These are phyloP conservation scores for Penicillium daleae DNA, from an alignment of 495 filamentous ascomycete species.

Conservation along the genomic window DNA sequence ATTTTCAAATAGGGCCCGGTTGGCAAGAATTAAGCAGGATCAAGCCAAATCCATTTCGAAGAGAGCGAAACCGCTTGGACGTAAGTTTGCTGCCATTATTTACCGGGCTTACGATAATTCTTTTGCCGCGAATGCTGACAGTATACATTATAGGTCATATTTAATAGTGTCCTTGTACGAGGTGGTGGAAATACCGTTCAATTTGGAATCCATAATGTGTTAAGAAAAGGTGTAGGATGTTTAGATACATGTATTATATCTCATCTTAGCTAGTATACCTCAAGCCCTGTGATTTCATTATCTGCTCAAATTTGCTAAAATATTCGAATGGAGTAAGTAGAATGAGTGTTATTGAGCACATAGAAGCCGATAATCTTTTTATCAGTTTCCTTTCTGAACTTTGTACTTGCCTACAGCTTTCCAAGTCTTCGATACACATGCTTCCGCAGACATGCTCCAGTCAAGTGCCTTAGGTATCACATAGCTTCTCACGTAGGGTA, in stretches of 20 bases:
- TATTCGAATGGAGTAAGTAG: too few relatives aligned
- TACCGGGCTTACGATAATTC: too few relatives aligned
- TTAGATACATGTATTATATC: background rate
- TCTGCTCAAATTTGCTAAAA: background rate
- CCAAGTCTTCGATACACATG: background rate
- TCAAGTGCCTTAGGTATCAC: background rate
- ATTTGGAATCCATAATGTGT: background rate
- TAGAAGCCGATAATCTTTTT: too few relatives aligned
- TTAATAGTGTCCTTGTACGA: background rate
- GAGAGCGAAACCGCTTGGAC: slow-evolving; percentile 65
- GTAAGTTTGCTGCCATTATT: slow-evolving; percentile 58
- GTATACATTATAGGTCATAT: background rate
- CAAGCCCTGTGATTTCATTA: background rate
- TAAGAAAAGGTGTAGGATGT: background rate
- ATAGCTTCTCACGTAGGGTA: background rate
- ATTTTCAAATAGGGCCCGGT: slow-evolving; percentile 37
- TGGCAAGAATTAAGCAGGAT: slow-evolving; percentile 68
- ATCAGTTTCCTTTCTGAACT: too few relatives aligned
- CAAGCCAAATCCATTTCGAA: slow-evolving; percentile 65
- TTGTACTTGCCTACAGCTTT: background rate
- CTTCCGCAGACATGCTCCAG: background rate
- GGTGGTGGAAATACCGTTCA: background rate
- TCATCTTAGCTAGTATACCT: background rate
- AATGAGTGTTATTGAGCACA: too few relatives aligned
- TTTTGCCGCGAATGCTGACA: background rate